phyloP scores from a whole-genome alignment of 176 grass and related monocot species.

The Rhynchospora pubera region DNA sequence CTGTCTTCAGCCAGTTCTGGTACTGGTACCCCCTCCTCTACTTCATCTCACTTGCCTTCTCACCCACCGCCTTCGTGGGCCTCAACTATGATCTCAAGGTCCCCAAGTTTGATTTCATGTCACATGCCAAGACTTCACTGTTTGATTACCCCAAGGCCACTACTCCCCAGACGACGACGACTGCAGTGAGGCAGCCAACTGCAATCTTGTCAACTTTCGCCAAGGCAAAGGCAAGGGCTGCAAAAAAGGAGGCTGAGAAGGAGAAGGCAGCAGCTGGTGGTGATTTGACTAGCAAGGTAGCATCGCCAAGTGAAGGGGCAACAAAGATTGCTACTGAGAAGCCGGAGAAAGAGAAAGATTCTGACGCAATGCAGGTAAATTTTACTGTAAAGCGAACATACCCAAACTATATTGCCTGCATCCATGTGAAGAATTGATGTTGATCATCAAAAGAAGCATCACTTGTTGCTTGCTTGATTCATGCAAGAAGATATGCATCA shows the following conservation, averaged over 20 bases:
- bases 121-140: slow-evolving; percentile 78
- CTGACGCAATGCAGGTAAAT: slow-evolving; percentile 85
- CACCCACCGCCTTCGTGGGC: slow-evolving; percentile 80
- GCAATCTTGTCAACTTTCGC: slow-evolving; percentile 94
- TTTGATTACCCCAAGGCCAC: slow-evolving; percentile 87
- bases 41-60: slow-evolving; percentile 92
- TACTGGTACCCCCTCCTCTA: slow-evolving; percentile 98
- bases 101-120: slow-evolving; percentile 93
- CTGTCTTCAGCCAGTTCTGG: slow-evolving; percentile 98
- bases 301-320: slow-evolving; percentile 33
- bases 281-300: slow-evolving; percentile 41
- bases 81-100: slow-evolving; percentile 95
- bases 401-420: not conserved
- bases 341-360: slow-evolving; percentile 38
- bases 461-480: not conserved
- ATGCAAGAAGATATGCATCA: not conserved
- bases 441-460: not conserved
- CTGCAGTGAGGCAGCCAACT: slow-evolving; percentile 64
- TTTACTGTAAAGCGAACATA: not conserved
- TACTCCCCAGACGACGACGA: slow-evolving; percentile 65
- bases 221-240: slow-evolving; percentile 76
- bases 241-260: slow-evolving; percentile 90
- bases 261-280: slow-evolving; percentile 44
- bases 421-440: not conserved
- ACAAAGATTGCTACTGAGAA: slow-evolving; percentile 48